A percentile compares a stretch with the other conserved stretches of the same genome.
These are phyloP conservation scores for Bipolaris zeicola DNA, from an alignment of 2,329 filamentous ascomycete genomes.

Conservation along the genomic window DNA sequence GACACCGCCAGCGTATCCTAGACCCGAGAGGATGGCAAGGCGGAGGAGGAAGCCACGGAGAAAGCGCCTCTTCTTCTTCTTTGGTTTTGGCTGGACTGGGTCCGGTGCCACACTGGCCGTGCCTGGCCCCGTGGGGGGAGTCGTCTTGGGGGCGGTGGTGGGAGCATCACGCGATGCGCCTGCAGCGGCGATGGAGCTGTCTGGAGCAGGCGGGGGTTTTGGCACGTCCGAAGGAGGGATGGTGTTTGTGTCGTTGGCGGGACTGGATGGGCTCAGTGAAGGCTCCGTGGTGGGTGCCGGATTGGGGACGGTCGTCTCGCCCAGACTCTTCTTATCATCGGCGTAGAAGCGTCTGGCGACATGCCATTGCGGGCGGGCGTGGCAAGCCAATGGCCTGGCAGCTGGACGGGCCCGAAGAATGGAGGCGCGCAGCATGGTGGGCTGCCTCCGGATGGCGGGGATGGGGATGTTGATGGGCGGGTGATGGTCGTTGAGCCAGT, in stretches of 20 bases:
- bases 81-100: slow-evolving; percentile 55
- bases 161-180: slow-evolving; percentile 43
- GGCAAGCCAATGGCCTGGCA: slow-evolving; percentile 43
- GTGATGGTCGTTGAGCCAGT: slow-evolving; percentile 17
- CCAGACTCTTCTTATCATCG: slow-evolving; percentile 51
- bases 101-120: slow-evolving; percentile 50
- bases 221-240: slow-evolving; percentile 58
- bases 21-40: slow-evolving; percentile 73
- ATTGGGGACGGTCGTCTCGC: slow-evolving; percentile 47
- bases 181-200: slow-evolving; percentile 37
- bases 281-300: slow-evolving; percentile 33
- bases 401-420: slow-evolving; percentile 56
- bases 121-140: slow-evolving; percentile 51
- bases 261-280: slow-evolving; percentile 24
- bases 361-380: slow-evolving; percentile 46
- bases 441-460: slow-evolving; percentile 47
- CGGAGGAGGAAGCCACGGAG: slow-evolving; percentile 74
- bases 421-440: slow-evolving; percentile 62
- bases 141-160: slow-evolving; percentile 39
- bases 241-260: slow-evolving; percentile 36
- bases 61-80: slow-evolving; percentile 72
- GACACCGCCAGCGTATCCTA: slow-evolving; percentile 85
- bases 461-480: slow-evolving; percentile 19
- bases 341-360: slow-evolving; percentile 57
- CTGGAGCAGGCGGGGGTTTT: slow-evolving; percentile 53